Base-by-base conservation (phyloP, 148 eudicot species). In the Simmondsia chinensis region DNA sequence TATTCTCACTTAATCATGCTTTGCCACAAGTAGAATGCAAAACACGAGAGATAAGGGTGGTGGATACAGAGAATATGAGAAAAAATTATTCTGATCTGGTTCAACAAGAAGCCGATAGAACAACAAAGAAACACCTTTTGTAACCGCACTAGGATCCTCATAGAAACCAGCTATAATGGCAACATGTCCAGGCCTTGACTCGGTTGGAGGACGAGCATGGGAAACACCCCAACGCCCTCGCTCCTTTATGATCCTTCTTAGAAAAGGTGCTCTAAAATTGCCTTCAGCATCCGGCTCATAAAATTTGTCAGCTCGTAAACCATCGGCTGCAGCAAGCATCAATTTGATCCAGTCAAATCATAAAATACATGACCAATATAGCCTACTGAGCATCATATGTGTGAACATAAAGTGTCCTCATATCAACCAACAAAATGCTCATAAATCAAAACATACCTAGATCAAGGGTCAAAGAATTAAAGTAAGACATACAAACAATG, bases 131-230 rank as follows among this genome's bases (percentile, higher is more conserved):
- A 33, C 33, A 69, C 97, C 99, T 85, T 91, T 91, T 10, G 89
- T 82, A 53, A 91, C 95, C 29, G 99, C 99, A 66, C 99, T 91
- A 52, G 99, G 99, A 64, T 91, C 99, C 65, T 91, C 99, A 64
- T 91, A 91, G 50, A 91, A 91, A 14, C 99, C 99, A 37, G 99
- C 99, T 52, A 91, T 81, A 18, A 91, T 79, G 46, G 99, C 59
- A 57, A 91, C 99, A 79, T 91, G 99, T 9, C 95, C 99, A 39
- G 99, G 99, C 64, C 99, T 85, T 3, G 99, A 91, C 65, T 91
- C 99, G 6, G 99, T 91, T 1, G 99, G 99, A 60, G 99, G 95
- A 13, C 99, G 86, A 46, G 95, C 99, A 73, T 91, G 95, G 22
- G 99, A 91, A 22, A 91, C 99, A 32, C 99, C 99, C 99, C 99